Base-by-base conservation (phyloP, 2,329 filamentous ascomycete species). In the Arthroderma uncinatum region DNA sequence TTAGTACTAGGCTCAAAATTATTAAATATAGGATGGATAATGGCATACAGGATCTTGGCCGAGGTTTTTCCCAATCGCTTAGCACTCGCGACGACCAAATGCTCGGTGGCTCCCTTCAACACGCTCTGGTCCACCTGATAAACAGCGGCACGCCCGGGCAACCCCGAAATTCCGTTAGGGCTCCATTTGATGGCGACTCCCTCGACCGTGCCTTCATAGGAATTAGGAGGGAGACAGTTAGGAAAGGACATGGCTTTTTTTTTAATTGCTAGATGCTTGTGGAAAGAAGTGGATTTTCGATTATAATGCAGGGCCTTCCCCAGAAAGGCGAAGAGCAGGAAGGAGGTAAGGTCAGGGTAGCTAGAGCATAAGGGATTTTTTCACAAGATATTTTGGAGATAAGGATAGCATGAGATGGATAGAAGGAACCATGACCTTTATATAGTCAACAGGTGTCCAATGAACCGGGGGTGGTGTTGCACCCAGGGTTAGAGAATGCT, bases 1-100 rank as follows among this genome's bases (percentile, higher is more conserved):
- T 57, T 53, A 57, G 55, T 23, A 57, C 25, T 40, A 37, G 23
- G 23, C 44, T 53, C 19, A 53, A 10, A 42, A 57, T 44, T 28
- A 19, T 30, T 39, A n/a, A 28, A 16, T 39, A 40, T 12, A 44
- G 16, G 7, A 57, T 39, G 44, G 44, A 30, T 44, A 23, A 21
- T 14, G 48, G 16, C 55, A 42, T 40, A 57, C 55, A 40, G 5
- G 28, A 57, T 57, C 30, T 21, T 21, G 14, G 47, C 48, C 21
- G 12, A 7, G 19, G 7, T 44, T 54, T 54, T 53, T 28, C 34
- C 36, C 28, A 54, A 39, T 33, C 48, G 34, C 23, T 53, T 47
- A 47, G 56, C 50, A 57, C 21, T 14, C 34, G 23, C 33, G 34
- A 54, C 21, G 25, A 34, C 56, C 23, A 54, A 3, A 47, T 57